Percentiles rank a stretch among this genome's conserved stretches.
Conservation (phyloP, 257 asterid species). For the Salvia miltiorrhiza region DNA sequence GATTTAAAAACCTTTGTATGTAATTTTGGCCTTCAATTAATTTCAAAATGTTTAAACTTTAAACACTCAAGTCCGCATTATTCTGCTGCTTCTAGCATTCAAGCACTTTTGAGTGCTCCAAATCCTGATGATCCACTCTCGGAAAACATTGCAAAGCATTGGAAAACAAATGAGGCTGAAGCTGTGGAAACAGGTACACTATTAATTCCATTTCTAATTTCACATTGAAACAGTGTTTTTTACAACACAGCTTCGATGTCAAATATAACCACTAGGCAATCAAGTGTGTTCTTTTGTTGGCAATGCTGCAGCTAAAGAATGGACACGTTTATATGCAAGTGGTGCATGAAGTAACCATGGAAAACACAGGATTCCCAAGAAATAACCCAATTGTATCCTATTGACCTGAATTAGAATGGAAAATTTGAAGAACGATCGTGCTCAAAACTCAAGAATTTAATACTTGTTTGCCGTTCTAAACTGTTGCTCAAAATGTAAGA, state of each 20-base stretch:
- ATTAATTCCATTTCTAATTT: background rate
- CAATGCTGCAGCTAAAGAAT: constrained; percentile 54
- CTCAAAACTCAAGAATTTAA: constrained; percentile 7
- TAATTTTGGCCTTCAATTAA: too few species aligned
- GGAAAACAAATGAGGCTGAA: constrained; percentile 95
- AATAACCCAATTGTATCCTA: constrained; percentile 36
- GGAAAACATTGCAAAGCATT: constrained; percentile 97
- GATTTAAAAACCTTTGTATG: too few species aligned
- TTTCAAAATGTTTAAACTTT: too few species aligned
- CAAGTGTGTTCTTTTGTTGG: background rate
- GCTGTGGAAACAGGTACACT: constrained; percentile 94
- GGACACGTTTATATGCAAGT: constrained; percentile 87
- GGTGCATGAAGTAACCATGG: constrained; percentile 48
- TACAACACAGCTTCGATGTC: background rate
- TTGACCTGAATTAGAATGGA: constrained; percentile 26
- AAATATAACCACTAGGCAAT: background rate
- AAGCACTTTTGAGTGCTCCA: constrained; percentile 99
- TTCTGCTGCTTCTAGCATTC: constrained; percentile 55
- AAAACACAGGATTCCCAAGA: background rate
- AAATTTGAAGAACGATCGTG: constrained; percentile 26
- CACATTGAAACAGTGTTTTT: background rate
- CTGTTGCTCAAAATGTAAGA: background rate
- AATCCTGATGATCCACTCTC: constrained; percentile 99
- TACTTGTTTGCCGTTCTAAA: background rate
- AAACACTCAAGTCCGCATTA: background rate